These are phyloP conservation scores for Cladosporium sp. DNA, from an alignment of 2,329 filamentous ascomycete species.

Conservation along the genomic window DNA sequence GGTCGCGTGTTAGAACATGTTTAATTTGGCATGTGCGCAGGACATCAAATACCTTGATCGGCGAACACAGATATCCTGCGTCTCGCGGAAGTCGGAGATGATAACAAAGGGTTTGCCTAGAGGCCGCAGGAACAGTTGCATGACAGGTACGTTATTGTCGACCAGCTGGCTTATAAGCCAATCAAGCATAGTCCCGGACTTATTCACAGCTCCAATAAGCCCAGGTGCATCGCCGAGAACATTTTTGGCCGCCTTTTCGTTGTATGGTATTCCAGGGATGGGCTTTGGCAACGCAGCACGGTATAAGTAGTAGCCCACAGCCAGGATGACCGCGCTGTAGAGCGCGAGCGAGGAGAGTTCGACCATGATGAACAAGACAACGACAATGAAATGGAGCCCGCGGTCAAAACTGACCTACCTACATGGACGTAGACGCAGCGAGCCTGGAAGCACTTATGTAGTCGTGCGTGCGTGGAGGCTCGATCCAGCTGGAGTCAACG, in stretches of 20 bases:
- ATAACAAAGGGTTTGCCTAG: slow-evolving; percentile 47
- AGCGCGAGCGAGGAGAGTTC: background rate
- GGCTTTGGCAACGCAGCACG: slow-evolving; percentile 41
- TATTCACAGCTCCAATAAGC: background rate
- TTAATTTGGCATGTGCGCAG: background rate
- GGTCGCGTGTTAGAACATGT: background rate
- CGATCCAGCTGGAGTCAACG: background rate
- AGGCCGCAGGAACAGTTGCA: slow-evolving; percentile 52
- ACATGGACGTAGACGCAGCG: background rate
- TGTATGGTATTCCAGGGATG: slow-evolving; percentile 50
- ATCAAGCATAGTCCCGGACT: background rate
- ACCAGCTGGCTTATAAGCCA: slow-evolving; percentile 23
- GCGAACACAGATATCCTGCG: slow-evolving; percentile 48
- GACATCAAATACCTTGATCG: slow-evolving; percentile 37
- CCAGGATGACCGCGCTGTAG: background rate
- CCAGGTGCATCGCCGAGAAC: slow-evolving; percentile 38
- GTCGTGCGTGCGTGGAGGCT: background rate
- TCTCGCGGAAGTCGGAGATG: slow-evolving; percentile 45
- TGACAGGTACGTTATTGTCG: slow-evolving; percentile 40
- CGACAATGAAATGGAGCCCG: background rate
- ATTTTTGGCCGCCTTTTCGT: slow-evolving; percentile 36
- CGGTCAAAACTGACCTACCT: background rate
- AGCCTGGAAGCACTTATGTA: background rate
- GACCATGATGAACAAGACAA: background rate
- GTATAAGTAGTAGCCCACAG: background rate